These are phyloP conservation scores for Plantago lanceolata DNA, from an alignment of 305 asterid species.

Conservation along the genomic window DNA sequence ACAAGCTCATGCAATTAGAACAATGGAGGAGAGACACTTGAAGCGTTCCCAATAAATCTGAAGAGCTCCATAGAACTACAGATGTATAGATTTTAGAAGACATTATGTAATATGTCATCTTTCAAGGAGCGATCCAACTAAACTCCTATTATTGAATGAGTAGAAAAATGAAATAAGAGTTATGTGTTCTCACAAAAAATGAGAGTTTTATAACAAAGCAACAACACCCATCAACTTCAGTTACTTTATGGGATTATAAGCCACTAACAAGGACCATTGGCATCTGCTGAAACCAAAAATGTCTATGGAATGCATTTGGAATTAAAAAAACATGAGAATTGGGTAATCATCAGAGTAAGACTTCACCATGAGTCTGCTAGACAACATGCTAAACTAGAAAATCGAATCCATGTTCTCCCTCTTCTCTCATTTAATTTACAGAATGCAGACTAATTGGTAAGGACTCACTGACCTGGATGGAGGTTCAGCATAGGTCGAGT, in stretches of 20 bases:
- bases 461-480: conserved; percentile 72
- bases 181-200: not conserved
- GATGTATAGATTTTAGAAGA: not conserved
- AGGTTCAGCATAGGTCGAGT: conserved; percentile 94
- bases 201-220: not conserved
- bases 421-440: conserved; percentile 14
- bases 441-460: conserved; percentile 11
- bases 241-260: not conserved
- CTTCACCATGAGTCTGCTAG: no score
- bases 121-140: not conserved
- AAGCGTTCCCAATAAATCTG: not conserved
- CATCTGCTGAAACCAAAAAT: conserved; percentile 4
- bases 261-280: not conserved
- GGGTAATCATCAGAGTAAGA: not conserved
- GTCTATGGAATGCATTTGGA: no score
- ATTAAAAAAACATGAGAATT: conserved; percentile 5
- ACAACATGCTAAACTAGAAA: no score
- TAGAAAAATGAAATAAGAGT: not conserved
- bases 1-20: not conserved
- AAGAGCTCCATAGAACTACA: not conserved
- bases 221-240: conserved; percentile 4
- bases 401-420: conserved; percentile 2
- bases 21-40: not conserved
- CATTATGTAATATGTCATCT: not conserved
- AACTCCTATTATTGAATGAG: conserved; percentile 1